Evolutionary conservation across 345 rosid species (phyloP), one percentile per base, ranked within the genome.

Genomic region (Brassica napus): DNA sequence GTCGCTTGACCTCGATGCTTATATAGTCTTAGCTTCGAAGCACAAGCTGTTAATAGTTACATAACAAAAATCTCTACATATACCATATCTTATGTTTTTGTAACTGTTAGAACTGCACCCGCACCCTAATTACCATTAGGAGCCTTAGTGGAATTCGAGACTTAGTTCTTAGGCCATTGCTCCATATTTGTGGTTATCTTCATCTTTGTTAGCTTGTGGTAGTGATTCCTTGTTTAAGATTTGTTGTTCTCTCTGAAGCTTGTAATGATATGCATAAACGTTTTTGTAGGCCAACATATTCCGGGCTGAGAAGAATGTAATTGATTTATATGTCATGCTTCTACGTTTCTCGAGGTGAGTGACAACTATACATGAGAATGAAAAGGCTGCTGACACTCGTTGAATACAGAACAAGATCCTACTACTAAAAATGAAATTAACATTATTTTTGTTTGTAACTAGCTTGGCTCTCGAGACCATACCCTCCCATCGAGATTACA

Each of bases 381-480:
- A 24, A 23, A 26, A 73, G n/a, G 30, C 82, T 76, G 21, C 21
- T 18, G 21, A 18, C 3, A n/a, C 34, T 39, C 54, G 18, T 49
- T 65, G 28, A 15, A 52, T 21, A 39, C 70, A 49, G 12, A 42
- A 37, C 15, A 39, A 6, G 54, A 57, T 65, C 37, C 59, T 68
- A 34, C 14, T 60, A 58, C 63, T 11, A 11, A 24, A 44, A 63
- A 31, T 39, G 21, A 72, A n/a, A 30, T 34, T 23, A 71, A 62
- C 74, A 67, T 79, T 65, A 30, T 71, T 77, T 79, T 78, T 65
- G 37, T 71, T 78, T 79, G 80, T 73, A 77, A 83, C 78, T 87
- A 95, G 99, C 82, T 86, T 95, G 93, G 96, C 88, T 60, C 82
- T 88, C 12, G 99, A 95, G 88, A 95, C 99, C 44, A 92, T 95